A percentile compares a stretch with the other conserved stretches of the same genome.
These are phyloP conservation scores for Russula lepida DNA, from an alignment of 768 basidiomycete genomes.

Conservation along the genomic window DNA sequence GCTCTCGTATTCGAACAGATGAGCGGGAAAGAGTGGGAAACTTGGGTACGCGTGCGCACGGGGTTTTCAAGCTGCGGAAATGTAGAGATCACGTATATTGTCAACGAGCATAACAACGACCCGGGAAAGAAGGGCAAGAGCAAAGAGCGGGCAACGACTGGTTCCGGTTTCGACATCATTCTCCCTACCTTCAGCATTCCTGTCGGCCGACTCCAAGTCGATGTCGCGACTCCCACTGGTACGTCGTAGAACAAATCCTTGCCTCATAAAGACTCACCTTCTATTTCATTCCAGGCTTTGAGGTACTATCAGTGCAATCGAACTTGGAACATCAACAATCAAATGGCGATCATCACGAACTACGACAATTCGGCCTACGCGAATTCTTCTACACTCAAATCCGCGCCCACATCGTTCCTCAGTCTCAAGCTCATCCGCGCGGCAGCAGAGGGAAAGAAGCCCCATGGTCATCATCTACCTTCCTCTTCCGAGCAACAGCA, in stretches of 20 bases:
- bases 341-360: conserved; percentile 32
- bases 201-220: conserved; percentile 56
- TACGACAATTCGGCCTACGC: conserved; percentile 50
- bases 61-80: conserved; percentile 44
- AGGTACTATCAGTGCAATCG: conserved; percentile 38
- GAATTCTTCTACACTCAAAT: conserved; percentile 51
- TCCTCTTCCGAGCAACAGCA: conserved; percentile 19
- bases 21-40: conserved; percentile 50
- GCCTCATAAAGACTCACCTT: not conserved
- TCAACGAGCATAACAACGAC: conserved; percentile 30
- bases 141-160: conserved; percentile 27
- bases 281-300: conserved; percentile 30
- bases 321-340: conserved; percentile 49
- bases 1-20: conserved; percentile 45
- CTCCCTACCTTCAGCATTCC: conserved; percentile 70
- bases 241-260: conserved; percentile 21
- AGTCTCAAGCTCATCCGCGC: not conserved
- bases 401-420: conserved; percentile 21
- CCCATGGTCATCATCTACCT: not conserved
- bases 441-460: not conserved
- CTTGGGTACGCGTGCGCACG: conserved; percentile 54
- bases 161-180: conserved; percentile 36
- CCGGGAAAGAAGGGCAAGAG: conserved; percentile 28
- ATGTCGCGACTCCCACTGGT: conserved; percentile 48
- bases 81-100: conserved; percentile 60